A percentile compares a stretch with the other conserved stretches of the same genome.
phyloP scores from a whole-genome alignment of 2,329 filamentous ascomycete species.

The Mariannaea elegans region DNA sequence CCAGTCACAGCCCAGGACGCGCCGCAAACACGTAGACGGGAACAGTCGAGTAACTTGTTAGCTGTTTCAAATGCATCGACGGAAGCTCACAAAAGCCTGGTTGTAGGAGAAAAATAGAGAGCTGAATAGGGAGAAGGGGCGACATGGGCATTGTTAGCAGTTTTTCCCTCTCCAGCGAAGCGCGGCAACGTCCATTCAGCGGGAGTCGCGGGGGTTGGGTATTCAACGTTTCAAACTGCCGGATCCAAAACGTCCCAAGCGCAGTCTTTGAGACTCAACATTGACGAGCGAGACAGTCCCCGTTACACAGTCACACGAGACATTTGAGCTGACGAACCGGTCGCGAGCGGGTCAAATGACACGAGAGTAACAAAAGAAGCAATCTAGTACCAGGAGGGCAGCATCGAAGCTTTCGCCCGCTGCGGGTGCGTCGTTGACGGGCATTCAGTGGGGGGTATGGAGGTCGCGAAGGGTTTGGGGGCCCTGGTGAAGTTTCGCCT shows the following conservation, averaged over 20 bases:
- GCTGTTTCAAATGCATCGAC: slow-evolving; percentile 11
- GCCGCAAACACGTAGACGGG: slow-evolving; percentile 1
- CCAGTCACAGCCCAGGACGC: slow-evolving; percentile 17
- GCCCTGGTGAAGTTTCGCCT: background rate
- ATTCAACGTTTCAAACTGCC: slow-evolving; percentile 22
- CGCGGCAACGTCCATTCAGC: background rate
- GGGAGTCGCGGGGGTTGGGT: background rate
- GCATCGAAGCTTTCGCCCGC: slow-evolving; percentile 3
- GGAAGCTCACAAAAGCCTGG: background rate
- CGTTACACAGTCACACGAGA: slow-evolving; percentile 15
- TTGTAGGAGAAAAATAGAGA: background rate
- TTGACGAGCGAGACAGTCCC: slow-evolving; percentile 13
- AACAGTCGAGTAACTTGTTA: background rate
- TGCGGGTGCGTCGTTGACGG: slow-evolving; percentile 8
- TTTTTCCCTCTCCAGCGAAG: background rate
- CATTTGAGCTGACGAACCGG: slow-evolving; percentile 3
- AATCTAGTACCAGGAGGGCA: slow-evolving; percentile 5
- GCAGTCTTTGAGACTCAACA: slow-evolving; percentile 4
- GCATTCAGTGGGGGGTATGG: background rate
- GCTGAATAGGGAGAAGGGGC: background rate
- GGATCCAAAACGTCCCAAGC: slow-evolving; percentile 16
- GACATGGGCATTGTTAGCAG: background rate
- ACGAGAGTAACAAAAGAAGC: background rate
- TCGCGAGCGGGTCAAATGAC: slow-evolving; percentile 1
- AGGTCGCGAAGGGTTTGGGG: background rate